These are phyloP conservation scores for Rhipidocladum racemiflorum DNA, from an alignment of 176 grass and related monocot genomes.

Conservation along the genomic window DNA sequence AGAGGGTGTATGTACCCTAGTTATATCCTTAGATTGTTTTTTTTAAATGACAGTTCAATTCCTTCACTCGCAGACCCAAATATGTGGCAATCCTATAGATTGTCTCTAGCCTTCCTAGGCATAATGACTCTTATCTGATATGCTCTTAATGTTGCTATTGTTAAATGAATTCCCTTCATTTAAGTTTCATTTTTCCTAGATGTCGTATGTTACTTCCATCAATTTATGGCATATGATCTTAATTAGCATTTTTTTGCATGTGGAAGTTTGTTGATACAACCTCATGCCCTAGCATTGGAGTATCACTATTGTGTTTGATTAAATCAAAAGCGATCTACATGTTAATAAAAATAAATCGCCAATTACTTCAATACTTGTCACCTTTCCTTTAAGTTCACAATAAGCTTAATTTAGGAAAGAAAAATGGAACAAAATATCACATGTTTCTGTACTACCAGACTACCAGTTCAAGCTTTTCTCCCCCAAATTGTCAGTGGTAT, in stretches of 20 bases:
- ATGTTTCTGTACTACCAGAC: not conserved
- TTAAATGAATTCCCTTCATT: not conserved
- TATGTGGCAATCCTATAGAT: not conserved
- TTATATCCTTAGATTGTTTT: not conserved
- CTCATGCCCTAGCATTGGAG: not conserved
- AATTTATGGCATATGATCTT: not conserved
- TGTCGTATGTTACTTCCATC: not conserved
- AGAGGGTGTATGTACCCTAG: not conserved
- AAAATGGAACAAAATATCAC: not conserved
- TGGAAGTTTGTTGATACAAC: not conserved
- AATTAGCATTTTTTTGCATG: not conserved
- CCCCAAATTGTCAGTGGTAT: constrained; percentile 3
- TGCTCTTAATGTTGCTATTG: not conserved
- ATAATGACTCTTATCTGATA: not conserved
- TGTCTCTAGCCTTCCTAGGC: not conserved
- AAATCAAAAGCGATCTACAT: not conserved
- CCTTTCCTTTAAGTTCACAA: not conserved
- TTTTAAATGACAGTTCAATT: not conserved
- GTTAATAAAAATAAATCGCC: not conserved
- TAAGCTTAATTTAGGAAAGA: not conserved
- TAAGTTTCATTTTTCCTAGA: not conserved
- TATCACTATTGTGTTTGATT: not conserved
- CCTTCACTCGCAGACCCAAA: not conserved
- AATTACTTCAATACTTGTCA: not conserved
- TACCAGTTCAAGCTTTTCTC: constrained; percentile 1